phyloP scores from a whole-genome alignment of 106 monocot species.

The Dioscorea dumetorum region DNA sequence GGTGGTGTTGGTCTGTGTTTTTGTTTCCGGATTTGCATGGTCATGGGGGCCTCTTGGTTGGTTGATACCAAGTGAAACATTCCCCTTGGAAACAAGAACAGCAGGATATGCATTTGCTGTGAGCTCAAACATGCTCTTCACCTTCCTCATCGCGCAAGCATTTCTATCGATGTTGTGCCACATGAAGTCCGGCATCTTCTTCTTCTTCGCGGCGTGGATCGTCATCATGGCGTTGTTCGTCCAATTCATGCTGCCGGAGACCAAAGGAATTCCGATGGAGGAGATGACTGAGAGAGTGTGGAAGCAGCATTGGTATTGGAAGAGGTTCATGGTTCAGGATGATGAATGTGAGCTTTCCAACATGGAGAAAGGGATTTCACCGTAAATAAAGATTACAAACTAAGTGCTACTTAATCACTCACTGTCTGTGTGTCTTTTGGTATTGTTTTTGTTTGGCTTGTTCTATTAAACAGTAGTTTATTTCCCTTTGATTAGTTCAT shows the following conservation, averaged over 20 bases:
- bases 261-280: constrained; percentile 29
- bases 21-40: constrained; percentile 32
- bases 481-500: too few species aligned
- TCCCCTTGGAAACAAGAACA: constrained; percentile 41
- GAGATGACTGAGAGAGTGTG: constrained; percentile 26
- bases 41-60: constrained; percentile 47
- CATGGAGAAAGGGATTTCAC: neutral
- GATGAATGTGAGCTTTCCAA: neutral
- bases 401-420: too few species aligned
- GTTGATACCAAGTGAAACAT: constrained; percentile 47
- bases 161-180: constrained; percentile 35
- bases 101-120: constrained; percentile 34
- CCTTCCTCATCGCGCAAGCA: constrained; percentile 24
- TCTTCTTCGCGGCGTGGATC: constrained; percentile 29
- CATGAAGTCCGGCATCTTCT: constrained; percentile 29
- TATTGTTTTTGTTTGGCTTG: too few species aligned
- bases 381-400: too few species aligned
- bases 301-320: constrained; percentile 34
- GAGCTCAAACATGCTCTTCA: constrained; percentile 38
- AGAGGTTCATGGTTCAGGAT: neutral
- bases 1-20: constrained; percentile 28
- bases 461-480: too few species aligned
- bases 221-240: constrained; percentile 26
- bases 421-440: too few species aligned
- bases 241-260: constrained; percentile 29